A percentile compares a stretch with the other conserved stretches of the same genome.
These are phyloP conservation scores for Microascus cirrosus DNA, from an alignment of 2,329 filamentous ascomycete species.

Conservation along the genomic window DNA sequence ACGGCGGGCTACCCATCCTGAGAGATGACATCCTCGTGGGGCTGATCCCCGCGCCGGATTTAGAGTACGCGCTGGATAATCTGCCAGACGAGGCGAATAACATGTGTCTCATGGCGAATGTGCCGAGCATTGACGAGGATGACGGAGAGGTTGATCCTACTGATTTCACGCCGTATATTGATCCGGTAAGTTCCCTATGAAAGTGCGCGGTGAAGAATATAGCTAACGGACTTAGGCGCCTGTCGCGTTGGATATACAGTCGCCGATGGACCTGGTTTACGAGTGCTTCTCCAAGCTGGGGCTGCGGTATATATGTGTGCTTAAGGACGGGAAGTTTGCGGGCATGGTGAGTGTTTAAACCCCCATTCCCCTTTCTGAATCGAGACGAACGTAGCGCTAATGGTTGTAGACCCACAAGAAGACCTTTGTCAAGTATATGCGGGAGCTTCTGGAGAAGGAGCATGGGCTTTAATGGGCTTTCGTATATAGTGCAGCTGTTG, in stretches of 20 bases:
- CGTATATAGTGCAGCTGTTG: neutral
- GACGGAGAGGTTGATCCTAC: constrained; percentile 54
- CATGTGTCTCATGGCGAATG: constrained; percentile 72
- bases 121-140: constrained; percentile 51
- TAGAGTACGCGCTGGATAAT: constrained; percentile 84
- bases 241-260: constrained; percentile 75
- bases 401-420: constrained; percentile 75
- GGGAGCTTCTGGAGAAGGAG: constrained; percentile 58
- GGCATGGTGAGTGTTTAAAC: constrained; percentile 57
- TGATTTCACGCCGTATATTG: constrained; percentile 85
- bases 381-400: neutral
- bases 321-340: constrained; percentile 72
- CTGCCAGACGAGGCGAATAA: constrained; percentile 63
- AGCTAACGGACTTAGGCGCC: constrained; percentile 47
- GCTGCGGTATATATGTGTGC: constrained; percentile 81
- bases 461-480: constrained; percentile 6
- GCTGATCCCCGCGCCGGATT: constrained; percentile 83
- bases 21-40: constrained; percentile 72
- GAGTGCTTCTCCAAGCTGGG: constrained; percentile 95
- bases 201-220: neutral
- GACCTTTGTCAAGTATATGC: constrained; percentile 88
- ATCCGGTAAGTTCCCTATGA: constrained; percentile 51
- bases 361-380: neutral
- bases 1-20: constrained; percentile 82
- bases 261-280: constrained; percentile 89